These are phyloP conservation scores for Parathielavia appendiculata DNA, from an alignment of 495 filamentous ascomycete genomes.

Conservation along the genomic window DNA sequence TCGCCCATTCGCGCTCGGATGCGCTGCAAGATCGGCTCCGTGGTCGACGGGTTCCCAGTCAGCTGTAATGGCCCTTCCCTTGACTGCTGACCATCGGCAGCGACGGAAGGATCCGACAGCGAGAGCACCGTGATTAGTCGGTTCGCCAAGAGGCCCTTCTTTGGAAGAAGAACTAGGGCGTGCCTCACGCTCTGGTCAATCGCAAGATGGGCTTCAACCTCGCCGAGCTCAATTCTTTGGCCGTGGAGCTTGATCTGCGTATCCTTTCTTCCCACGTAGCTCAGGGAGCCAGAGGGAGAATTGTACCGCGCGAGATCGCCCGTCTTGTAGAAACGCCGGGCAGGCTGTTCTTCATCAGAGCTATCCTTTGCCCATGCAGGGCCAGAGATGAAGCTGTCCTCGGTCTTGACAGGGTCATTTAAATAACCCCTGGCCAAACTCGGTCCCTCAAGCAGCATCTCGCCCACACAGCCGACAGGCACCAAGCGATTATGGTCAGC, in stretches of 20 bases:
- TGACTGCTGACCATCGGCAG: neutral
- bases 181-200: constrained; percentile 26
- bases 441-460: constrained; percentile 43
- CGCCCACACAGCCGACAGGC: constrained; percentile 46
- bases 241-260: constrained; percentile 40
- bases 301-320: constrained; percentile 55
- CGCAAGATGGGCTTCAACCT: constrained; percentile 50
- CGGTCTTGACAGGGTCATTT: constrained; percentile 34
- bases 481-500: constrained; percentile 44
- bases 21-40: constrained; percentile 10
- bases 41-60: neutral
- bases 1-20: constrained; percentile 10
- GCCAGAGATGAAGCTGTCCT: constrained; percentile 32
- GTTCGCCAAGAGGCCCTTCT: constrained; percentile 35
- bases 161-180: constrained; percentile 45
- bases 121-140: constrained; percentile 37
- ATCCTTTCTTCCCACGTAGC: constrained; percentile 41
- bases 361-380: constrained; percentile 8
- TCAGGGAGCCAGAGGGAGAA: constrained; percentile 43
- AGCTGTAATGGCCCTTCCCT: neutral
- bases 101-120: neutral
- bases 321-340: constrained; percentile 50
- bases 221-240: constrained; percentile 40
- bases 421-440: constrained; percentile 41
- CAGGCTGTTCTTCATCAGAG: neutral